Conservation (phyloP, 2,329 filamentous ascomycete species). For the Monilinia laxa region DNA sequence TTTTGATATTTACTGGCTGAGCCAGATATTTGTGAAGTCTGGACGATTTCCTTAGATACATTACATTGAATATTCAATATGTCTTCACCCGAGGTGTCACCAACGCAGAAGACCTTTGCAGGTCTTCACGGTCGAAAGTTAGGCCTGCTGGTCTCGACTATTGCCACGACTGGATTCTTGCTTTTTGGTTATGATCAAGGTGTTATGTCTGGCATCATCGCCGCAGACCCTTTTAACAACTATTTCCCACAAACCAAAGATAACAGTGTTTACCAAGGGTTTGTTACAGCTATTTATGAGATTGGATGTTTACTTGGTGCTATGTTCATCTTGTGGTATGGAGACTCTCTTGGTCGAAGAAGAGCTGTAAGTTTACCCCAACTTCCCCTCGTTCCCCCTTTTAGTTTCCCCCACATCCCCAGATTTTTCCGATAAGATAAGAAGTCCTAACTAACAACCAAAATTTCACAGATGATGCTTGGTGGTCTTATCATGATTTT, state of each 20-base stretch:
- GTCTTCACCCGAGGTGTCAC: slow-evolving; percentile 6
- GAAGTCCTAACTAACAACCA: slow-evolving; percentile 30
- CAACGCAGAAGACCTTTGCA: slow-evolving; percentile 43
- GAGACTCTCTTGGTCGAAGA: slow-evolving; percentile 57
- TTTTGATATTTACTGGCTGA: slow-evolving; percentile 21
- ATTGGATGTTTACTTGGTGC: slow-evolving; percentile 54
- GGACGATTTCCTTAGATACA: slow-evolving; percentile 16
- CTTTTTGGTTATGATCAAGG: slow-evolving; percentile 88
- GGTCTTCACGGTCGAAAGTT: slow-evolving; percentile 66
- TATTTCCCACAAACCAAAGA: slow-evolving; percentile 73
- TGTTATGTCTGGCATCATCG: slow-evolving; percentile 76
- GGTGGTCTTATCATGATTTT: slow-evolving; percentile 59
- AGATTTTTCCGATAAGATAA: slow-evolving; percentile 45
- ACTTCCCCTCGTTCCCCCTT: not conserved
- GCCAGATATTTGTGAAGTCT: slow-evolving; percentile 17
- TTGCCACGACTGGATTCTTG: slow-evolving; percentile 77
- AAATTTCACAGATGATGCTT: slow-evolving; percentile 47
- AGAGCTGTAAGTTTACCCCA: slow-evolving; percentile 49
- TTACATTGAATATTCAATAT: slow-evolving; percentile 1
- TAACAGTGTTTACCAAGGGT: slow-evolving; percentile 44
- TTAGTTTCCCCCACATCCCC: not conserved
- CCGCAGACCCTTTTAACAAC: slow-evolving; percentile 68
- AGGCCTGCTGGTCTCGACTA: slow-evolving; percentile 66
- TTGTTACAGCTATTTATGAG: slow-evolving; percentile 58
- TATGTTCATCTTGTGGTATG: slow-evolving; percentile 48